These are phyloP conservation scores for Eremomyces bilateralis DNA, from an alignment of 495 filamentous ascomycete genomes.

Conservation along the genomic window DNA sequence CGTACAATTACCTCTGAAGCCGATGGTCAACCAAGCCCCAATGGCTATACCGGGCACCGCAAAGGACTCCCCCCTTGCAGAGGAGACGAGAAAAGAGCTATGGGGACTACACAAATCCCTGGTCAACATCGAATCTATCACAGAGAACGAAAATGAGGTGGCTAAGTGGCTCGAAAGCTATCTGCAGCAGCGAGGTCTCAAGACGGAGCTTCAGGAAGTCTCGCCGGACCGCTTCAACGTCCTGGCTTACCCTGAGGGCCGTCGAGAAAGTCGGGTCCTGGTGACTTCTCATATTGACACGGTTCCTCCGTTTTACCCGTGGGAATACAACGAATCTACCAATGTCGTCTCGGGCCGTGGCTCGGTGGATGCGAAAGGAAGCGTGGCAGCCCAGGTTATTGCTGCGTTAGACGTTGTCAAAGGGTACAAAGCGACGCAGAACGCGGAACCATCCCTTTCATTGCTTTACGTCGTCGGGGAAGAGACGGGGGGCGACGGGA, in stretches of 20 bases:
- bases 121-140: conserved; percentile 53
- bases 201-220: conserved; percentile 37
- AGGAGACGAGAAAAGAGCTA: too few relatives aligned
- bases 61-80: too few relatives aligned
- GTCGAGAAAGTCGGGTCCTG: conserved; percentile 38
- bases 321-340: conserved; percentile 8
- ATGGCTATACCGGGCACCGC: too few relatives aligned
- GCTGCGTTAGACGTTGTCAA: conserved; percentile 39
- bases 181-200: conserved; percentile 35
- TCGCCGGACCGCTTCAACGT: conserved; percentile 44
- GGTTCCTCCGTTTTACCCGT: conserved; percentile 10
- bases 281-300: conserved; percentile 55
- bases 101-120: conserved; percentile 59
- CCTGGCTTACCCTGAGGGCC: conserved; percentile 45
- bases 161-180: conserved; percentile 46
- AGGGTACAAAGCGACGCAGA: conserved; percentile 10
- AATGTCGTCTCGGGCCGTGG: conserved; percentile 48
- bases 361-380: conserved; percentile 74
- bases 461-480: conserved; percentile 85
- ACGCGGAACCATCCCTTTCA: conserved; percentile 26
- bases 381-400: conserved; percentile 56
- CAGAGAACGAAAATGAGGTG: conserved; percentile 46
- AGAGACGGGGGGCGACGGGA: conserved; percentile 65
- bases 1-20: too few relatives aligned
- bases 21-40: too few relatives aligned